These are phyloP conservation scores for Colletotrichum cordylinicola DNA, from an alignment of 2,329 filamentous ascomycete genomes.

Conservation along the genomic window DNA sequence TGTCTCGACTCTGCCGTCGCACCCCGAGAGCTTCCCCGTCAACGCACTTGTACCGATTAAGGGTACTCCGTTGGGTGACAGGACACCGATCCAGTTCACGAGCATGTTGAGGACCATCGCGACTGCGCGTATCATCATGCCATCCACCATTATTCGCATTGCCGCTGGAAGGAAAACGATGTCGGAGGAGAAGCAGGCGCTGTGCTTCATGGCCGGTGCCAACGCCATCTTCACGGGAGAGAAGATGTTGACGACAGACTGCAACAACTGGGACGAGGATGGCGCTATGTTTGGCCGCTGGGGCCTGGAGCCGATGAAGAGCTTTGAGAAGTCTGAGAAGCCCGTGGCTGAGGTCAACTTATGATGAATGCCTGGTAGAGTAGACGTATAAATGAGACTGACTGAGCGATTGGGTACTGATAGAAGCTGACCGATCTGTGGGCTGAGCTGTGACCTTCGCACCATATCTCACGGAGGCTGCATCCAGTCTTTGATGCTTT, in stretches of 20 bases:
- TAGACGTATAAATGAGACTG: neutral
- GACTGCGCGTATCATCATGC: constrained; percentile 83
- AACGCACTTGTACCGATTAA: constrained; percentile 92
- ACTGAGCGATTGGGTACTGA: neutral
- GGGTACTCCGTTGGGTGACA: constrained; percentile 83
- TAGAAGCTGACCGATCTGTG: neutral
- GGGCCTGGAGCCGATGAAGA: constrained; percentile 81
- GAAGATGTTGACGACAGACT: constrained; percentile 94
- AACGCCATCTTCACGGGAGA: constrained; percentile 96
- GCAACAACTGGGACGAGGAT: constrained; percentile 91
- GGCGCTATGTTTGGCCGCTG: constrained; percentile 82
- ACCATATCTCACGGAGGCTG: neutral
- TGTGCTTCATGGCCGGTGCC: constrained; percentile 89
- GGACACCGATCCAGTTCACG: constrained; percentile 75
- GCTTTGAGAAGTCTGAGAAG: constrained; percentile 41
- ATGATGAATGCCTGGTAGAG: neutral
- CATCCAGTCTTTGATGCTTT: neutral
- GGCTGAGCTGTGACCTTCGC: neutral
- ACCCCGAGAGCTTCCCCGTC: constrained; percentile 91
- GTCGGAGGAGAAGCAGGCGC: constrained; percentile 85
- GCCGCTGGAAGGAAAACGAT: constrained; percentile 86
- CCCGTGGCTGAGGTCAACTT: neutral
- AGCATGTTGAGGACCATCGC: constrained; percentile 83
- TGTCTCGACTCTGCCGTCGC: constrained; percentile 77
- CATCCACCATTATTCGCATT: constrained; percentile 83